These are phyloP conservation scores for Gynostemma pentaphyllum DNA, from an alignment of 306 rosid genomes.

Conservation along the genomic window DNA sequence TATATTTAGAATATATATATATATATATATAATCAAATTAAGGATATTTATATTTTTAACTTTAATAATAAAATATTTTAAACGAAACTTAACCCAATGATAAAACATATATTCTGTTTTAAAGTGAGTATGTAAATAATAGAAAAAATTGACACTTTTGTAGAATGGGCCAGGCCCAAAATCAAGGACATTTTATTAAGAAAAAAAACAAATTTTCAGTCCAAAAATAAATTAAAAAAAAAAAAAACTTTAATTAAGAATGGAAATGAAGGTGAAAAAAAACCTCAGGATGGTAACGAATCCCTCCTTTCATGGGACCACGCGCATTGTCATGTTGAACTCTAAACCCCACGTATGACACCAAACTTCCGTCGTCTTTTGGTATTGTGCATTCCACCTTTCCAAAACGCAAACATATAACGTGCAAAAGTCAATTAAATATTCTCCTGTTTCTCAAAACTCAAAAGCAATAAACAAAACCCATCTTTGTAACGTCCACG, in stretches of 20 bases:
- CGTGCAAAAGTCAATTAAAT: not conserved
- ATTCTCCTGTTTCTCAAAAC: not conserved
- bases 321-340: slow-evolving; percentile 72
- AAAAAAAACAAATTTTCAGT: not conserved
- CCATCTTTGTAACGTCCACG: too few relatives aligned
- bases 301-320: slow-evolving; percentile 77
- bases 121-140: too few relatives aligned
- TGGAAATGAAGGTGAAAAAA: not conserved
- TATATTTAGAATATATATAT: too few relatives aligned
- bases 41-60: too few relatives aligned
- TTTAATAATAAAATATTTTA: too few relatives aligned
- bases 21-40: too few relatives aligned
- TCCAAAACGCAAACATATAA: not conserved
- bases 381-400: slow-evolving; percentile 76
- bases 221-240: not conserved
- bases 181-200: not conserved
- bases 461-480: not conserved
- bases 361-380: slow-evolving; percentile 54
- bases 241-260: not conserved
- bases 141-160: not conserved
- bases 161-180: not conserved
- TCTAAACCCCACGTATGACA: slow-evolving; percentile 49
- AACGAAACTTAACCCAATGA: too few relatives aligned
- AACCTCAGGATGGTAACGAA: slow-evolving; percentile 69
- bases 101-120: too few relatives aligned